Evolutionary conservation across 2,329 filamentous ascomycete genomes (phyloP), one percentile per base, ranked within the genome.

Genomic region (Zasmidium citrigriseum): DNA sequence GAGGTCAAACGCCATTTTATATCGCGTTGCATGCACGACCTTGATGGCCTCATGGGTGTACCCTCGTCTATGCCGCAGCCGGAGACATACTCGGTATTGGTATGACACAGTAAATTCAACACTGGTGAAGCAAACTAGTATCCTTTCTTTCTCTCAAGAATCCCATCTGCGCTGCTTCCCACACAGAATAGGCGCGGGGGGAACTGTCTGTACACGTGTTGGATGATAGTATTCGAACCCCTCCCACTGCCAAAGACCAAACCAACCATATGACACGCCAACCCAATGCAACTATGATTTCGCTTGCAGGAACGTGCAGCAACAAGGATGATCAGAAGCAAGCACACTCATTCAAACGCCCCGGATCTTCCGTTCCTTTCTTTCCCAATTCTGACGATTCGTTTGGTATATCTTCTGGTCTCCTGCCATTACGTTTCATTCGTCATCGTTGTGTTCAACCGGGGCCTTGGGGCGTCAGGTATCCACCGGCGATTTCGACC

Each of bases 401-500:
- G 50, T 38, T 29, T 41, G 34, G 34, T 41, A 41, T 41, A 41
- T 41, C 34, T 41, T 11, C 12, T 10, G 47, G 22, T 18, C 50
- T 52, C 23, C 50, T 52, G 50, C 50, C 50, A 52, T 52, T 52
- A 52, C 50, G 29, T 52, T 38, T 52, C 34, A n/a, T 45, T 52
- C 34, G 12, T 45, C 34, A n/a, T 41, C 34, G 18, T n/a, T 41
- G 46, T 54, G 41, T 29, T 59, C 47, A 60, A 45, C 58, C 61
- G 14, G 64, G 65, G 45, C 65, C 66, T 47, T 59, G 60, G 10
- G 72, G 71, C 44, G 72, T 74, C 34, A 74, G 66, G 91, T 93
- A 99, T 59, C 95, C 95, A 67, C 95, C 95, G 49, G 93, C 93
- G 68, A 97, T 92, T 60, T 97, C 91, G 14, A 99, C 95, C 95